Base-by-base conservation (phyloP, 371 early-diverging fungal species). In the Syncephalis plumigaleata region DNA sequence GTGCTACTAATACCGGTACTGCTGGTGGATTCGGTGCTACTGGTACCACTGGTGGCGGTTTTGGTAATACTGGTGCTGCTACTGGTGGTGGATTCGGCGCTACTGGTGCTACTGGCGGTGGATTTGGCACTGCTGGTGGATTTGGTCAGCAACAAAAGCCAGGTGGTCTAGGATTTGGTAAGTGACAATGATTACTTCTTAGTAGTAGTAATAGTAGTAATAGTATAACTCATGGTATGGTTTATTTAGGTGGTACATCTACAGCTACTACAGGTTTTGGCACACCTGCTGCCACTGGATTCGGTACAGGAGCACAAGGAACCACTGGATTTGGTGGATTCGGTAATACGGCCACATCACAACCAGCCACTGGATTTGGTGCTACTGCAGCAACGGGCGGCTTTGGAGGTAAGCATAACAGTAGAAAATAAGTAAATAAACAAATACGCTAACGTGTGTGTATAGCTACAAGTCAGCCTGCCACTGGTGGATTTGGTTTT, bases 311-410 rank as follows among this genome's bases (percentile, higher is more conserved):
- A 46, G 39, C 66, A 46, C 53, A 61, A 36, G 61, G 63, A 13
- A 49, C 63, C 13, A 51, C 70, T 38, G 69, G 67, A 9, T 70
- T 73, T n/a, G 68, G 71, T 11, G 58, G 52, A 3, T 58, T 58
- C 39, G 64, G 73, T 8, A 50, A 68, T 1, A 53, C 63, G 3
- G 58, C 71, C 3, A 50, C 64, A 15, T 48, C 55, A 44, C 51
- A 53, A 20, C 44, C 71, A 16, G 37, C 59, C 2, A 37, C 60
- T 15, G 62, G 57, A 23, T 64, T 63, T 44, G 64, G 64, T 39
- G 47, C 53, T 36, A 50, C 64, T n/a, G 48, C 55, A 20, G 45
- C 71, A 16, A 39, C 59, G 1, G 27, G 58, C 13, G 62, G 55
- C 23, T 64, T 63, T 44, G 64, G 64, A 39, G 47, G 51, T 36